Conservation (phyloP, 768 basidiomycete species). For the Pleurotus tuber-regium region DNA sequence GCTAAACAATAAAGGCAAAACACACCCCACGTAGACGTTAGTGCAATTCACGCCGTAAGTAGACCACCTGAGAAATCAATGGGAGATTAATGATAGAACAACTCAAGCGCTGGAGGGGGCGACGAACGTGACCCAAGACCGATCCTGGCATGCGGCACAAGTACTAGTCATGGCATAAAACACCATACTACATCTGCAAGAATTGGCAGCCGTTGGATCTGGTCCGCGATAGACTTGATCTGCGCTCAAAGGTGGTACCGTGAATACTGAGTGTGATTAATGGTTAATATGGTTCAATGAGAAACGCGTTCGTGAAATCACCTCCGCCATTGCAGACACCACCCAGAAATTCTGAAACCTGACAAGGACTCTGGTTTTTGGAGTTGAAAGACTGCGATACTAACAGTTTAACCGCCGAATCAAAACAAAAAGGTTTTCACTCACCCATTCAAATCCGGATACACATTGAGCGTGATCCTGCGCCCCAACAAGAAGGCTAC, state of each 20-base stretch:
- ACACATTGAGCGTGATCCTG: conserved; percentile 1
- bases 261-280: conserved; percentile 28
- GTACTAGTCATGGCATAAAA: conserved; percentile 51
- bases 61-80: conserved; percentile 49
- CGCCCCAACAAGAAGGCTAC: not conserved
- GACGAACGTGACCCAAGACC: conserved; percentile 27
- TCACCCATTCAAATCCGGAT: conserved; percentile 4
- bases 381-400: conserved; percentile 45
- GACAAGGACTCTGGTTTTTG: conserved; percentile 43
- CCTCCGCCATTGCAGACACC: conserved; percentile 40
- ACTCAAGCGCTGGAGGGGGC: not conserved
- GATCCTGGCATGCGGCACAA: conserved; percentile 48
- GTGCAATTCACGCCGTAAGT: conserved; percentile 47
- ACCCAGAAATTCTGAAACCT: conserved; percentile 40
- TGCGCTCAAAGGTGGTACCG: conserved; percentile 26
- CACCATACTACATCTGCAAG: conserved; percentile 51
- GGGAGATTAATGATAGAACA: not conserved
- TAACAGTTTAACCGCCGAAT: too few species aligned
- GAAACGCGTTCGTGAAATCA: conserved; percentile 24
- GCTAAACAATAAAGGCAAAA: not conserved
- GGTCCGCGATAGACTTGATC: conserved; percentile 38
- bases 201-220: conserved; percentile 26
- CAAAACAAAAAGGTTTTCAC: not conserved
- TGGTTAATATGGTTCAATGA: not conserved
- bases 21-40: conserved; percentile 36